Evolutionary conservation across 176 grass and related monocot genomes (phyloP).

Genomic region (Musa itinerans): DNA sequence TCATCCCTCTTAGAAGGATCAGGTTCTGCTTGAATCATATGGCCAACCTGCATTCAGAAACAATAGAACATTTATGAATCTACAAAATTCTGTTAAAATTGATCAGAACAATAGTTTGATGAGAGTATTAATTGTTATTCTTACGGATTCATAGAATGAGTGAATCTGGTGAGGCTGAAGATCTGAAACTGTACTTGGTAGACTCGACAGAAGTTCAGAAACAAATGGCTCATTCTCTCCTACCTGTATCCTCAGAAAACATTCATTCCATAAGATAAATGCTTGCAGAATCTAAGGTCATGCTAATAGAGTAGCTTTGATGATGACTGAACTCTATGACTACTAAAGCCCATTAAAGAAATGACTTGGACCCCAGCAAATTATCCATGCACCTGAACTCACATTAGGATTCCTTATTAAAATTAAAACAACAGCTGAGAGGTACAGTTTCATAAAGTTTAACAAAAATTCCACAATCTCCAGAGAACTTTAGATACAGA

Average conservation of each 20-base stretch:
- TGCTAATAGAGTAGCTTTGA: too few relatives aligned
- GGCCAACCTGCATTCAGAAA: constrained; percentile 49
- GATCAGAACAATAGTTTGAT: too few relatives aligned
- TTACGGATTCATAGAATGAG: constrained; percentile 97
- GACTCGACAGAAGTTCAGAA: constrained; percentile 69
- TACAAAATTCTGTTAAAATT: too few relatives aligned
- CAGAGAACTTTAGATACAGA: too few relatives aligned
- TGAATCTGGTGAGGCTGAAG: constrained; percentile 99
- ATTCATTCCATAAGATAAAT: background rate
- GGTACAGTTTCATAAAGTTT: too few relatives aligned
- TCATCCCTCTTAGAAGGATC: constrained; percentile 88
- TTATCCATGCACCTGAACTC: too few relatives aligned
- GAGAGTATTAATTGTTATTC: background rate
- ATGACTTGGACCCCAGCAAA: too few relatives aligned
- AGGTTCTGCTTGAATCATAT: constrained; percentile 99
- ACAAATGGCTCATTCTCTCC: constrained; percentile 98
- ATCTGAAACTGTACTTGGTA: constrained; percentile 77
- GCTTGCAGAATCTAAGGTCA: background rate
- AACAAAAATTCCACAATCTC: too few relatives aligned
- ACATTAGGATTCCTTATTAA: too few relatives aligned
- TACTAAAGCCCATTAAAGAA: too few relatives aligned
- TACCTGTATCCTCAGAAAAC: constrained; percentile 45
- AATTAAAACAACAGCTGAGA: too few relatives aligned
- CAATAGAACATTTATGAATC: background rate
- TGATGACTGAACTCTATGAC: too few relatives aligned